Conservation (phyloP, 768 basidiomycete species). For the Cytidiella melzeri region DNA sequence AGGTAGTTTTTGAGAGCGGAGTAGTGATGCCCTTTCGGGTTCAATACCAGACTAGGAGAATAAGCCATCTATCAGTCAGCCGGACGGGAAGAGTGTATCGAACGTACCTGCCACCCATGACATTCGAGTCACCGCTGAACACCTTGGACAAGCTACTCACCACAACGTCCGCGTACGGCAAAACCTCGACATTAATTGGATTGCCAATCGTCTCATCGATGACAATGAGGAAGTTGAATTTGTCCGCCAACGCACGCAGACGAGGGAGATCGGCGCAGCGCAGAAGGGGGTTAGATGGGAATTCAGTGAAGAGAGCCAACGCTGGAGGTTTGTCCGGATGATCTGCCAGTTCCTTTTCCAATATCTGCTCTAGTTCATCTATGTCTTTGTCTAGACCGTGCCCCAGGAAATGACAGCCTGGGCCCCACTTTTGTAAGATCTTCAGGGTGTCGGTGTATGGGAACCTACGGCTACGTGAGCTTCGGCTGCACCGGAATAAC, state of each 20-base stretch:
- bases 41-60: slow-evolving; percentile 69
- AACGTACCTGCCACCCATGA: slow-evolving; percentile 93
- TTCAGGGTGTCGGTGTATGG: slow-evolving; percentile 95
- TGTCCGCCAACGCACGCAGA: slow-evolving; percentile 75
- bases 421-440: slow-evolving; percentile 92
- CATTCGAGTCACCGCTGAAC: slow-evolving; percentile 91
- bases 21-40: slow-evolving; percentile 73
- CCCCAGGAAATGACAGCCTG: slow-evolving; percentile 86
- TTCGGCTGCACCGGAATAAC: neutral
- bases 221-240: slow-evolving; percentile 82
- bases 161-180: slow-evolving; percentile 83
- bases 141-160: slow-evolving; percentile 91
- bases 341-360: slow-evolving; percentile 38
- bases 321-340: slow-evolving; percentile 51
- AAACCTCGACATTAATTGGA: slow-evolving; percentile 86
- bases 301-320: slow-evolving; percentile 84
- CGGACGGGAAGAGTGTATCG: neutral
- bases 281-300: slow-evolving; percentile 92
- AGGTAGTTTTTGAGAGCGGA: slow-evolving; percentile 54
- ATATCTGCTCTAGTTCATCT: slow-evolving; percentile 58
- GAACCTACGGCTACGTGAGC: slow-evolving; percentile 49
- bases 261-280: slow-evolving; percentile 75
- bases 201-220: slow-evolving; percentile 96
- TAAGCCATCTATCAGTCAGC: neutral
- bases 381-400: slow-evolving; percentile 73